phyloP scores from a whole-genome alignment of 106 monocot species.

The Dactylorhiza incarnata region DNA sequence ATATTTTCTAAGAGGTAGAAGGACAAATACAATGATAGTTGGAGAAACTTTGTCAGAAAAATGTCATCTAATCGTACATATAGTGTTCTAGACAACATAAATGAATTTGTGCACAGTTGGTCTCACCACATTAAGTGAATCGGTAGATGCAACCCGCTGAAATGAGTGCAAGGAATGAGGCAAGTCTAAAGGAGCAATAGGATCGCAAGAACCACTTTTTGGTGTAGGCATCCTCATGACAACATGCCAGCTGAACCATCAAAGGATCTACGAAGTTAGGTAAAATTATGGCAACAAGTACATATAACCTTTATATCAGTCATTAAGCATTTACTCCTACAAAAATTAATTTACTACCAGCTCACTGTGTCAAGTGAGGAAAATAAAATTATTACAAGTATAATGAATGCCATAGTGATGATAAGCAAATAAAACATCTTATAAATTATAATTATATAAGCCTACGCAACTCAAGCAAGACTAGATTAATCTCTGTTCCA shows the following conservation, averaged over 20 bases:
- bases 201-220: conserved; percentile 66
- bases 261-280: neutral
- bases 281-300: neutral
- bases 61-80: neutral
- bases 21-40: neutral
- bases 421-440: too few species aligned
- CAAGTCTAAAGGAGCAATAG: conserved; percentile 70
- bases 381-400: neutral
- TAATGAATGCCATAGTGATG: neutral
- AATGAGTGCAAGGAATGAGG: conserved; percentile 84
- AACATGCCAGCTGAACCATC: conserved; percentile 77
- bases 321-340: neutral
- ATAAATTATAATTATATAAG: too few species aligned
- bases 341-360: neutral
- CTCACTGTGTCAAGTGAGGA: neutral
- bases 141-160: conserved; percentile 57
- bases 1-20: neutral
- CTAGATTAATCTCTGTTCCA: too few species aligned
- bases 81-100: neutral
- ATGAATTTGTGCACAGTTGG: neutral
- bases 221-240: conserved; percentile 76
- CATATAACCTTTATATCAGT: neutral
- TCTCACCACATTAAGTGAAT: conserved; percentile 67
- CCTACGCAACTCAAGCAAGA: too few species aligned
- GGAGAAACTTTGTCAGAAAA: neutral